phyloP scores from a whole-genome alignment of 129 eudicot species.

The Lactuca sativa region DNA sequence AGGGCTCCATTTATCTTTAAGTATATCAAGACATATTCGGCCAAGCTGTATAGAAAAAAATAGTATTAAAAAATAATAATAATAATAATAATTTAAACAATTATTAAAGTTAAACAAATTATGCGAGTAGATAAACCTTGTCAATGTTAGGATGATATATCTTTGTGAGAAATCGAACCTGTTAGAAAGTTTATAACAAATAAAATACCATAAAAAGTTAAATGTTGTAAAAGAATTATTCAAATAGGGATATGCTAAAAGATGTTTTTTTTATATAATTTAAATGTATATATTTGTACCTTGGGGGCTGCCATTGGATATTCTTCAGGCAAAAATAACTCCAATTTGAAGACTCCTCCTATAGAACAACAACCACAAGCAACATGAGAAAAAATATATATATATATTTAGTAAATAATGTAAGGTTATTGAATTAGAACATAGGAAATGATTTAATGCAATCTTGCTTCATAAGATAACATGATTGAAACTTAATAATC shows the following conservation, averaged over 20 bases:
- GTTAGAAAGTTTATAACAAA: conserved; percentile 19
- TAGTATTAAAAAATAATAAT: too few species aligned
- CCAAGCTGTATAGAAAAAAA: conserved; percentile 52
- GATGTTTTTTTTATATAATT: background rate
- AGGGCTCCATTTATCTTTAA: conserved; percentile 99
- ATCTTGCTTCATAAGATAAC: background rate
- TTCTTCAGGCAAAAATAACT: conserved; percentile 92
- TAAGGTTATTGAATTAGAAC: too few species aligned
- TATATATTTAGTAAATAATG: too few species aligned
- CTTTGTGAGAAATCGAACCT: conserved; percentile 95
- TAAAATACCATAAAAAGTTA: background rate
- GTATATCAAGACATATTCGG: conserved; percentile 95
- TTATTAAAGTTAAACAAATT: too few species aligned
- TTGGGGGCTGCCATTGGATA: conserved; percentile 99
- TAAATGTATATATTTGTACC: conserved; percentile 38
- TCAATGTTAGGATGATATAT: conserved; percentile 97
- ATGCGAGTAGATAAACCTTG: conserved; percentile 27
- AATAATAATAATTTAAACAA: too few species aligned
- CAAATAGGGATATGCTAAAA: background rate
- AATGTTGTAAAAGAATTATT: too few species aligned
- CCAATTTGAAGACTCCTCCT: conserved; percentile 98
- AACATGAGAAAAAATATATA: too few species aligned
- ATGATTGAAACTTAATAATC: background rate
- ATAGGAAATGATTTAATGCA: too few species aligned
- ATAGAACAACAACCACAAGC: background rate